A percentile compares a stretch with the other conserved stretches of the same genome.
Conservation (phyloP, 306 rosid species). For the Geum urbanum region DNA sequence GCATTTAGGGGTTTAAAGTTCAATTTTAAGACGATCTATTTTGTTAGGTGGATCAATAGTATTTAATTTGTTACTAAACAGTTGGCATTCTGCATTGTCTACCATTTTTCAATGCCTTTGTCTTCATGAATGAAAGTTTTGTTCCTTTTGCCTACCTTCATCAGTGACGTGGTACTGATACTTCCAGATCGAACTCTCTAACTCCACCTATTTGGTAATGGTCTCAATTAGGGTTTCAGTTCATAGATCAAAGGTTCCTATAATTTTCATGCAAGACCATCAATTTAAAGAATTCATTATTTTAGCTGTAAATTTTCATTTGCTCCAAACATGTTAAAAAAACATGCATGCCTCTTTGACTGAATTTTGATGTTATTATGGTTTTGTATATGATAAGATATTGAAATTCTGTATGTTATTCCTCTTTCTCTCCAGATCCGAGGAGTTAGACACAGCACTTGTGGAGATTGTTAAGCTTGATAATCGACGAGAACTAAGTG, state of each 20-base stretch:
- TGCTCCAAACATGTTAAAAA: too few species aligned
- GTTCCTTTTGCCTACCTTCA: slow-evolving; percentile 6
- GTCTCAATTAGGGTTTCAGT: neutral
- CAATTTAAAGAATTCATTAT: neutral
- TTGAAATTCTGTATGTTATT: slow-evolving; percentile 25
- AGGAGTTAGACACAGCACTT: slow-evolving; percentile 92
- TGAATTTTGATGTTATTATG: neutral
- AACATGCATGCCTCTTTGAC: neutral
- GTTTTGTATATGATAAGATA: neutral
- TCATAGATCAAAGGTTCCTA: neutral
- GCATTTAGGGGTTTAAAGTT: slow-evolving; percentile 12
- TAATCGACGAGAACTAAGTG: slow-evolving; percentile 67
- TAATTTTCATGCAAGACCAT: slow-evolving; percentile 1
- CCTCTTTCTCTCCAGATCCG: slow-evolving; percentile 53
- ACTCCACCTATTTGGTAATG: neutral
- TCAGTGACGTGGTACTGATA: slow-evolving; percentile 19
- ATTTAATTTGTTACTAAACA: neutral
- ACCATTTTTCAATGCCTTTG: slow-evolving; percentile 12
- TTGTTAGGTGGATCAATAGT: neutral
- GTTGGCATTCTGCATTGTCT: slow-evolving; percentile 6
- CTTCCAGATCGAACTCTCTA: neutral
- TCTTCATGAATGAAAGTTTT: slow-evolving; percentile 7
- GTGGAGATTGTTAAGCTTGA: slow-evolving; percentile 86
- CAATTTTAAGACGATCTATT: neutral
- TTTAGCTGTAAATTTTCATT: neutral